Conservation (phyloP, 1,284 basidiomycete genomes). For the Sporisorium reilianum region DNA sequence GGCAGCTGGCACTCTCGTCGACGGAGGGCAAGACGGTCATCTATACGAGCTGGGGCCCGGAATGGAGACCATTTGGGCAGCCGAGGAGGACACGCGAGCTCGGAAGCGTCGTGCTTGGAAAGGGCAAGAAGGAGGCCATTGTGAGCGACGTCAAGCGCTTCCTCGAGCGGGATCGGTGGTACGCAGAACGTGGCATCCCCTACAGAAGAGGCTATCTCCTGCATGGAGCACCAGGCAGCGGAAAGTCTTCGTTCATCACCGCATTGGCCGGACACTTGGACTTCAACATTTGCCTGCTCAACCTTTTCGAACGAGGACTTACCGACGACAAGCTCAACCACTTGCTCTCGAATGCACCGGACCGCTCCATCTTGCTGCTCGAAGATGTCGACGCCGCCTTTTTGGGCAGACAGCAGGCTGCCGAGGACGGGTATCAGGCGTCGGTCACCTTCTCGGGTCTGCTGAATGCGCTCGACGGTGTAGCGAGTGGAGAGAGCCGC, state of each 20-base stretch:
- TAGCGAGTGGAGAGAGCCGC: conserved; percentile 90
- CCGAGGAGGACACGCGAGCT: conserved; percentile 88
- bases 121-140: conserved; percentile 83
- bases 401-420: conserved; percentile 68
- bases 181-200: conserved; percentile 95
- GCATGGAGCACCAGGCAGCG: conserved; percentile 95
- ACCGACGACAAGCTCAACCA: conserved; percentile 97
- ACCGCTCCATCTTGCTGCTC: conserved; percentile 90
- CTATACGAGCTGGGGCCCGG: conserved; percentile 94
- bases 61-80: conserved; percentile 96
- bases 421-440: conserved; percentile 64
- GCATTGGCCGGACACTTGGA: conserved; percentile 89
- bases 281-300: conserved; percentile 95
- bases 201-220: conserved; percentile 95
- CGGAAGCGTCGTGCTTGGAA: conserved; percentile 88
- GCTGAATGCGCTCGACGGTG: conserved; percentile 95
- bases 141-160: conserved; percentile 85
- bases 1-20: conserved; percentile 84
- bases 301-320: conserved; percentile 94
- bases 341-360: conserved; percentile 90
- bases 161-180: conserved; percentile 88
- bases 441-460: conserved; percentile 97
- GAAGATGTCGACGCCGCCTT: conserved; percentile 99
- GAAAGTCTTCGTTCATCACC: conserved; percentile 98
- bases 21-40: conserved; percentile 96